A percentile compares a stretch with the other conserved stretches of the same genome.
These are phyloP conservation scores for Fusarium miscanthi DNA, from an alignment of 2,329 filamentous ascomycete genomes.

Conservation along the genomic window DNA sequence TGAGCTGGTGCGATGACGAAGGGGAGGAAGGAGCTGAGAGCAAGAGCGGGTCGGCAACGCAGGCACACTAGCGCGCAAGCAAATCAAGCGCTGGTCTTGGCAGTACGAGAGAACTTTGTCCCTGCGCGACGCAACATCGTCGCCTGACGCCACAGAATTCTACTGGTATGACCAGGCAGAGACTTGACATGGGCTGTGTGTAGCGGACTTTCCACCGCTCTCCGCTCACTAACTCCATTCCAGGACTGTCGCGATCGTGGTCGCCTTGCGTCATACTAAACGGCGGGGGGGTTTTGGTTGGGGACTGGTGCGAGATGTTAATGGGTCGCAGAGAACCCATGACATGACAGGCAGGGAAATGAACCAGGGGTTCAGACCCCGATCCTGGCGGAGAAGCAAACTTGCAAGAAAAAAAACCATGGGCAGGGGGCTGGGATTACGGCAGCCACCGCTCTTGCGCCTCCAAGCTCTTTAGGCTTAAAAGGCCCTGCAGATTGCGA, in stretches of 20 bases:
- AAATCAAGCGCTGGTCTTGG: slow-evolving; percentile 40
- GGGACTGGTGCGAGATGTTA: slow-evolving; percentile 31
- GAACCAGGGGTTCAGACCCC: slow-evolving; percentile 26
- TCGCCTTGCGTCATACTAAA: slow-evolving; percentile 45
- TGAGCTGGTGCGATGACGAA: slow-evolving; percentile 39
- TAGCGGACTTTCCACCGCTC: slow-evolving; percentile 36
- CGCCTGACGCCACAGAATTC: slow-evolving; percentile 31
- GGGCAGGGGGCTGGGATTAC: slow-evolving; percentile 34
- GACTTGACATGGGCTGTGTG: slow-evolving; percentile 27
- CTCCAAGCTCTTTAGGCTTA: slow-evolving; percentile 40
- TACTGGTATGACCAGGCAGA: slow-evolving; percentile 30
- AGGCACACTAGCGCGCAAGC: slow-evolving; percentile 43
- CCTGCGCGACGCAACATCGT: slow-evolving; percentile 16
- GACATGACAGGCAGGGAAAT: slow-evolving; percentile 41
- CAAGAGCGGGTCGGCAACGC: slow-evolving; percentile 38
- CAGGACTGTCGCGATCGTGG: slow-evolving; percentile 34
- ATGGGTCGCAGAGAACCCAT: slow-evolving; percentile 41
- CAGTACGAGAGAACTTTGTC: slow-evolving; percentile 23
- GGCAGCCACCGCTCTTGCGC: slow-evolving; percentile 40
- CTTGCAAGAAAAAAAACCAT: slow-evolving; percentile 31
- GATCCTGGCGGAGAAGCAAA: slow-evolving; percentile 30
- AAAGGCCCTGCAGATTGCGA: slow-evolving; percentile 37
- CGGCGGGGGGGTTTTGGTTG: slow-evolving; percentile 29
- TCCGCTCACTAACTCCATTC: slow-evolving; percentile 35
- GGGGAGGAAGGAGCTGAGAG: slow-evolving; percentile 27